Conservation (phyloP, 257 asterid genomes). For the Nicotiana tomentosiformis region DNA sequence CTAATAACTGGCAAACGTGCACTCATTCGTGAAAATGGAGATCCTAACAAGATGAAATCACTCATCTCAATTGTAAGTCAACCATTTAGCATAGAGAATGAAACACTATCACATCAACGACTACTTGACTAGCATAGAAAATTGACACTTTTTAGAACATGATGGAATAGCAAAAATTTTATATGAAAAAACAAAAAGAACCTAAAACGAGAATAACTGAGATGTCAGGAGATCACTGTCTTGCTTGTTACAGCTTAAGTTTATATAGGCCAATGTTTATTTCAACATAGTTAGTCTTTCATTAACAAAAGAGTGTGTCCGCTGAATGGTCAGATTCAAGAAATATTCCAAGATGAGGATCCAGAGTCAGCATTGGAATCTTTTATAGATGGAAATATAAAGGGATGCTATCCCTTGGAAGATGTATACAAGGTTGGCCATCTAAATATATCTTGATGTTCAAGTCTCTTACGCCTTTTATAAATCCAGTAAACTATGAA, state of each 20-base stretch:
- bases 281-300: not conserved
- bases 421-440: conserved; percentile 53
- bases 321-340: conserved; percentile 38
- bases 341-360: conserved; percentile 44
- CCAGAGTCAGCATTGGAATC: conserved; percentile 47
- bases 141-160: not conserved
- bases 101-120: not conserved
- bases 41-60: conserved; percentile 65
- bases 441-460: not conserved
- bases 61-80: conserved; percentile 68
- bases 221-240: not conserved
- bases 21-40: conserved; percentile 53
- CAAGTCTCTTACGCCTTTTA: not conserved
- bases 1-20: conserved; percentile 83
- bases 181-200: not conserved
- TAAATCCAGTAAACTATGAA: not conserved
- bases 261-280: not conserved
- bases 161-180: not conserved
- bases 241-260: not conserved
- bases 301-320: not conserved
- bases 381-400: conserved; percentile 46
- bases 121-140: not conserved
- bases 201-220: not conserved
- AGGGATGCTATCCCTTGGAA: conserved; percentile 60
- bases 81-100: not conserved